Evolutionary conservation across 2,329 filamentous ascomycete genomes (phyloP), one percentile per base, ranked within the genome.

Genomic region (Apiospora aurea): DNA sequence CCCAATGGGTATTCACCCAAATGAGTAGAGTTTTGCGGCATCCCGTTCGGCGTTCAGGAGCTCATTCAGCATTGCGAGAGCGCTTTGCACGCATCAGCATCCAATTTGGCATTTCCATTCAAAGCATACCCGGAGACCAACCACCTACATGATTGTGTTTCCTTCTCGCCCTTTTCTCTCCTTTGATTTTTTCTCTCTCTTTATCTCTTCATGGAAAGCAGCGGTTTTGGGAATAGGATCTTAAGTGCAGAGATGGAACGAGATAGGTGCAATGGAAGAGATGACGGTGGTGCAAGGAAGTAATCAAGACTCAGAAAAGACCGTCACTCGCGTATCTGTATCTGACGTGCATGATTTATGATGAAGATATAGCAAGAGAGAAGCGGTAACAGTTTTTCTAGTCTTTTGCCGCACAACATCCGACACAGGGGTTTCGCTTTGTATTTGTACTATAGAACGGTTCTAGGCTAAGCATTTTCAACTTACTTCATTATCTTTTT

Each of bases 11-110:
- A 38, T 38, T 38, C 8, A 61, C 53, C 53, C 57, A 11, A 64
- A 41, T 8, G 57, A 64, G 34, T 41, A n/a, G 57, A 64, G 57
- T 64, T 64, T 64, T 38, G 57, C 57, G 57, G 57, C 57, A 64
- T 64, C 57, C 57, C 57, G 57, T 64, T 64, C 34, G 57, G 57
- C 57, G 57, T 64, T 64, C 34, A 64, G 57, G 57, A 38, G 57
- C 57, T 64, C 57, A 38, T 64, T 64, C 57, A 64, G 57, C 57
- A 64, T 64, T 41, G 34, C 29, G 57, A 64, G 34, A 64, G 57
- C 57, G 34, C 29, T 64, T 64, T 24, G n/a, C 34, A 64, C 10
- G 57, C 57, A 64, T 64, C 57, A n/a, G 34, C 57, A 41, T 64
- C 57, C 57, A 64, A 64, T 64, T 64, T 64, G 57, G 34, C 57